Base-by-base conservation (phyloP, 306 rosid species). In the Corylus avellana region DNA sequence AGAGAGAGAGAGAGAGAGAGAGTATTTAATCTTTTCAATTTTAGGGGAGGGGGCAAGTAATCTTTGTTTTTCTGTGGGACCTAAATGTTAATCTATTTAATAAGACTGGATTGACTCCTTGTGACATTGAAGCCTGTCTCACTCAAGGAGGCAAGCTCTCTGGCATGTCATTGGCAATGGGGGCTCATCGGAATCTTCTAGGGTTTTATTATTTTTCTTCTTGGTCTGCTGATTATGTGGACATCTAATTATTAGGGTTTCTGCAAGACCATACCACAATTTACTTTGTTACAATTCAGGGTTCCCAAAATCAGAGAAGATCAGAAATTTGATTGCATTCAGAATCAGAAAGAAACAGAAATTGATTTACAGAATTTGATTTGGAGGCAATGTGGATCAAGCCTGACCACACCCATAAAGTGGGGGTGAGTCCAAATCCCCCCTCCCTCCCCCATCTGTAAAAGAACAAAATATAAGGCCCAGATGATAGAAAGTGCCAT, bases 61-160 rank as follows among this genome's bases (percentile, higher is more conserved):
- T 59, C 32, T 59, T 59, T 25, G 32, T 17, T 14, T 63, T 62
- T 16, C 12, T 13, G 42, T 63, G 7, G 39, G 29, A 29, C 46
- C 46, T 63, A 5, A 59, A 32, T 63, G 46, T 63, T 14, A 14
- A 32, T 63, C 8, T 63, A 8, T 42, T 44, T n/a, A 18, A 42
- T n/a, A 18, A 42, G 51, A 4, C 72, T 67, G 79, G 70, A 67
- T 4, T 75, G 77, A 85, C 58, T 76, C 70, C 42, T 42, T 64
- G 71, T 75, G 82, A 88, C 79, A 80, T 77, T 82, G 80, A 85
- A 82, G 85, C 79, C 10, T 87, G 91, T 87, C 94, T 90, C 83
- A 76, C 81, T 77, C 78, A 64, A 74, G 86, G 94, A 84, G 91
- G 87, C 97, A 90, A 72, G 25, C 80, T 37, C 59, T 76, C 88